Conservation (phyloP, 306 rosid genomes). For the Begonia peltatifolia region DNA sequence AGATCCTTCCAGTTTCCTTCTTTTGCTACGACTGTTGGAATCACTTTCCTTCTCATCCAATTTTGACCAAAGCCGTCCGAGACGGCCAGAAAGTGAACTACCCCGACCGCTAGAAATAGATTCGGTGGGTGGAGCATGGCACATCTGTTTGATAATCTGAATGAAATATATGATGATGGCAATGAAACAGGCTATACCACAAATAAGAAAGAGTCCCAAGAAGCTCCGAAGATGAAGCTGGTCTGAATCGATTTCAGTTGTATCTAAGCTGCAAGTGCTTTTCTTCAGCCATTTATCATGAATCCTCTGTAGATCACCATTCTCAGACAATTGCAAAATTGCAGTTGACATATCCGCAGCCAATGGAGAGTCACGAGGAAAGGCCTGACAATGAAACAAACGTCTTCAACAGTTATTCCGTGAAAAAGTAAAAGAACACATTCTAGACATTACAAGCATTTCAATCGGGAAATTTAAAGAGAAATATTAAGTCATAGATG, state of each 20-base stretch:
- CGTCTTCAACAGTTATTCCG: too few relatives aligned
- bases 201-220: constrained; percentile 80
- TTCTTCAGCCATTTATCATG: constrained; percentile 78
- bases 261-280: constrained; percentile 39
- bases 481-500: too few relatives aligned
- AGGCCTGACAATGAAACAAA: constrained; percentile 32
- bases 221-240: constrained; percentile 74
- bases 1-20: constrained; percentile 44
- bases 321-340: constrained; percentile 81
- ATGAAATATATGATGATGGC: constrained; percentile 51
- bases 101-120: constrained; percentile 12
- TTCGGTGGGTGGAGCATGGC: constrained; percentile 22
- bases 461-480: too few relatives aligned
- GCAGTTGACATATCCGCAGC: constrained; percentile 88
- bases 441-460: too few relatives aligned
- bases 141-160: constrained; percentile 28
- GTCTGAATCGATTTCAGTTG: constrained; percentile 49
- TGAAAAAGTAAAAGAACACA: too few relatives aligned
- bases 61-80: constrained; percentile 47
- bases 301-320: constrained; percentile 88
- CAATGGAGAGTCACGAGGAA: constrained; percentile 83
- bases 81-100: constrained; percentile 20
- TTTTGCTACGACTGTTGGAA: constrained; percentile 26
- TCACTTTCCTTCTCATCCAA: constrained; percentile 56
- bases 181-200: constrained; percentile 56